Conservation (phyloP, 1,139 yeast genomes). For the Nakaseomyces nivariensis region DNA sequence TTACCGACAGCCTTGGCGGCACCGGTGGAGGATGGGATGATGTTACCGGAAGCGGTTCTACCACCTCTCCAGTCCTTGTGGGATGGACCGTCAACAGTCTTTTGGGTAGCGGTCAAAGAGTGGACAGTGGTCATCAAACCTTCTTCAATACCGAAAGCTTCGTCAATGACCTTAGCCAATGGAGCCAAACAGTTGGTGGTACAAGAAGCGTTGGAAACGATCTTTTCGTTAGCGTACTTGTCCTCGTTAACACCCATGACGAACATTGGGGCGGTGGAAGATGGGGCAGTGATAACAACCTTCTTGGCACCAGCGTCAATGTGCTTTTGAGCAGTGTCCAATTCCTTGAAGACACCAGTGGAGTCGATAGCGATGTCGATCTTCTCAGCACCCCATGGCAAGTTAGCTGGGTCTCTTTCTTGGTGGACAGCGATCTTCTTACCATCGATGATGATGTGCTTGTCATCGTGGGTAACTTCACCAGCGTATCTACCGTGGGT, state of each 20-base stretch:
- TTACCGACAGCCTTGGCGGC: constrained; percentile 91
- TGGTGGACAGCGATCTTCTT: constrained; percentile 58
- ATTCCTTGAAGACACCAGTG: constrained; percentile 78
- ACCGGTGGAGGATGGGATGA: constrained; percentile 84
- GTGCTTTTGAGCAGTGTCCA: constrained; percentile 74
- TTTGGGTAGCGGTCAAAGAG: constrained; percentile 83
- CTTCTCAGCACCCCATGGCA: constrained; percentile 75
- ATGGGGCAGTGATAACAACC: constrained; percentile 81
- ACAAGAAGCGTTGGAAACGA: constrained; percentile 80
- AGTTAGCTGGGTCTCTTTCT: constrained; percentile 71
- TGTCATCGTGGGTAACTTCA: constrained; percentile 55
- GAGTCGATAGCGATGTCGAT: constrained; percentile 77
- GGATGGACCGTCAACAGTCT: constrained; percentile 89
- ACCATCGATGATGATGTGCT: constrained; percentile 56
- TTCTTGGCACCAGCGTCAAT: constrained; percentile 83
- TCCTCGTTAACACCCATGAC: constrained; percentile 79
- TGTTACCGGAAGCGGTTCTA: constrained; percentile 86
- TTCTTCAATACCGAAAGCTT: constrained; percentile 69
- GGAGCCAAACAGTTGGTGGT: constrained; percentile 89
- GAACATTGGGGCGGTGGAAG: constrained; percentile 82
- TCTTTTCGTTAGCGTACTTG: constrained; percentile 60
- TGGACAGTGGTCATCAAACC: constrained; percentile 89
- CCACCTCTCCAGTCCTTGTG: constrained; percentile 96
- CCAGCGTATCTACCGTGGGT: constrained; percentile 74
- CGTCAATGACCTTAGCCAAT: constrained; percentile 74